Conservation (phyloP, 257 asterid species). For the Anisodus acutangulus region DNA sequence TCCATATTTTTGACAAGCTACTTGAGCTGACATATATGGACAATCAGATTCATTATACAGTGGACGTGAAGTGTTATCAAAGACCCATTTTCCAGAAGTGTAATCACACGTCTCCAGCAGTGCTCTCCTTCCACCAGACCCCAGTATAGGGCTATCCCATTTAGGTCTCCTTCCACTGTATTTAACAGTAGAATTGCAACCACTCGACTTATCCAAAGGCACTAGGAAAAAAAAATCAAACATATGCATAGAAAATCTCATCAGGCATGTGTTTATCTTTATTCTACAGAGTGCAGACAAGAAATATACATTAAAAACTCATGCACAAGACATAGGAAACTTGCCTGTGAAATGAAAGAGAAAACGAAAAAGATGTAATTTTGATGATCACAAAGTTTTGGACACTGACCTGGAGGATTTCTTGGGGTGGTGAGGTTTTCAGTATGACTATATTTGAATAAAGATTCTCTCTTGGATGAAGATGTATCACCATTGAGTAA, state of each 20-base stretch:
- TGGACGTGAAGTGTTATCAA: constrained; percentile 61
- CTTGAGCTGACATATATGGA: constrained; percentile 83
- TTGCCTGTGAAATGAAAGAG: neutral
- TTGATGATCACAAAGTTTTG: neutral
- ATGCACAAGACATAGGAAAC: neutral
- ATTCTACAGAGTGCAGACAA: neutral
- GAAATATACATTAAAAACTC: neutral
- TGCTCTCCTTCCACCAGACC: constrained; percentile 38
- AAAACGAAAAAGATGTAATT: constrained; percentile 5
- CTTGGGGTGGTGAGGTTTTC: constrained; percentile 40
- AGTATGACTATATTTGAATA: constrained; percentile 29
- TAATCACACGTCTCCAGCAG: constrained; percentile 52
- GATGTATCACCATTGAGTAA: constrained; percentile 37
- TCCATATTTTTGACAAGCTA: constrained; percentile 77
- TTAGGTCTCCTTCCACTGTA: constrained; percentile 64
- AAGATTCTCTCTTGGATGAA: constrained; percentile 30
- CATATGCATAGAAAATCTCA: neutral
- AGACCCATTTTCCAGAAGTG: constrained; percentile 75
- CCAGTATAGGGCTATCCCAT: constrained; percentile 38
- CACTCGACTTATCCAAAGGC: constrained; percentile 51
- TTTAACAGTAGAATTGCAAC: constrained; percentile 60
- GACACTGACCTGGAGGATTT: constrained; percentile 47
- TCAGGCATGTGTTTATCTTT: too few relatives aligned
- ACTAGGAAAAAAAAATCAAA: neutral
- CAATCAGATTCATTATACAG: constrained; percentile 72